phyloP scores from a whole-genome alignment of 2,329 filamentous ascomycete species.

The Emergomyces orientalis region DNA sequence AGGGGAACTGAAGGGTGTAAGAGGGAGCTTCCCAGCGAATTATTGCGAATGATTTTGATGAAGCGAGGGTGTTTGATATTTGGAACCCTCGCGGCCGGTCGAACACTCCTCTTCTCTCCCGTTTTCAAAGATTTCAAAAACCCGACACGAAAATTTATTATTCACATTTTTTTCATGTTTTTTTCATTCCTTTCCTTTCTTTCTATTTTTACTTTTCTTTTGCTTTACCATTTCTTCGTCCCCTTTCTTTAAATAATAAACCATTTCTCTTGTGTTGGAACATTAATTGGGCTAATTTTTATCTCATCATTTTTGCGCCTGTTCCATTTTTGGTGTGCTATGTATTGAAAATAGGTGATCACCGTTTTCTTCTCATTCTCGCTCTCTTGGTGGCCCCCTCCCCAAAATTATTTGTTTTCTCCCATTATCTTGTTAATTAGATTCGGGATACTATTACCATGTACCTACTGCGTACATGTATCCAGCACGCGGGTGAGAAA shows the following conservation, averaged over 20 bases:
- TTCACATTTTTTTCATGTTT: neutral
- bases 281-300: neutral
- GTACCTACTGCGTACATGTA: neutral
- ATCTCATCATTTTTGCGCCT: neutral
- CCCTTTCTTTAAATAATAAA: neutral
- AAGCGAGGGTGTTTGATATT: no score
- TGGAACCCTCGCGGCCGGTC: no score
- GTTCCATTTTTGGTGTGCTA: neutral
- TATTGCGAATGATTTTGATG: conserved; percentile 50
- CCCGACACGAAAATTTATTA: neutral
- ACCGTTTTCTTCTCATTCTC: neutral
- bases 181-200: neutral
- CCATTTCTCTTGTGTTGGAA: neutral
- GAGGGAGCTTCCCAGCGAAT: conserved; percentile 73
- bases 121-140: neutral
- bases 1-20: conserved; percentile 59
- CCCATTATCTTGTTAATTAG: neutral
- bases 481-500: neutral
- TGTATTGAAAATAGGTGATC: no score
- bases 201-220: neutral
- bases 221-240: neutral
- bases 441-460: no score
- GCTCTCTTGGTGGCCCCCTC: no score
- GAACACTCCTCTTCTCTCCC: neutral
- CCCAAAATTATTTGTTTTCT: neutral